These are phyloP conservation scores for Cryptococcus amylolentus DNA, from an alignment of 1,284 basidiomycete species.

Conservation along the genomic window DNA sequence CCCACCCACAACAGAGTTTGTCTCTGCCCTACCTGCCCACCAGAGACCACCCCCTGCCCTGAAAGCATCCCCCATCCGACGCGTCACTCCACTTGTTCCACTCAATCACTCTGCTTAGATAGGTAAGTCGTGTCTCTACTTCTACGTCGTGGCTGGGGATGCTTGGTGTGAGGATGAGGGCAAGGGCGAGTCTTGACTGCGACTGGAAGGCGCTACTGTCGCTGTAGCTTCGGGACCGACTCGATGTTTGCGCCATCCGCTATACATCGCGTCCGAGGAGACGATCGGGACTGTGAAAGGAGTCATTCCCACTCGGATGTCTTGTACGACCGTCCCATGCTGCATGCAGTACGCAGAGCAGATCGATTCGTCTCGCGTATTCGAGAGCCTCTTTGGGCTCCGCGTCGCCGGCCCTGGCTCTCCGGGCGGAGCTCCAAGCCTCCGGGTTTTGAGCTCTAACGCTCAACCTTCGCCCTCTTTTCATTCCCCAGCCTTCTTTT, in stretches of 20 bases:
- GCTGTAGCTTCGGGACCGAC: too few species aligned
- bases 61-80: background rate
- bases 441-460: too few species aligned
- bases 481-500: background rate
- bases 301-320: background rate
- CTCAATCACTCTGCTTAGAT: background rate
- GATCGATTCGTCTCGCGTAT: background rate
- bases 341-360: background rate
- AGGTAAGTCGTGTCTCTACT: too few species aligned
- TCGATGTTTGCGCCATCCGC: too few species aligned
- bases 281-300: background rate
- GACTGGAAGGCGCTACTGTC: too few species aligned
- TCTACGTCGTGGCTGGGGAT: too few species aligned
- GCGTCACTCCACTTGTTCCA: background rate
- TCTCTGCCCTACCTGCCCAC: background rate
- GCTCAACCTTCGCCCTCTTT: background rate
- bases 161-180: too few species aligned
- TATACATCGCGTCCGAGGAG: too few species aligned
- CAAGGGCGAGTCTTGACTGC: too few species aligned
- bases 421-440: constrained; percentile 1
- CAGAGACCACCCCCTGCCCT: background rate
- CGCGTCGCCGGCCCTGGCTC: constrained; percentile 1
- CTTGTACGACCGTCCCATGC: background rate
- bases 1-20: background rate
- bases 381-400: constrained; percentile 2